Percentiles rank a stretch among this genome's conserved stretches.
Evolutionary conservation across 371 early-diverging fungal genomes (phyloP).

Genomic region (Apophysomyces variabilis): DNA sequence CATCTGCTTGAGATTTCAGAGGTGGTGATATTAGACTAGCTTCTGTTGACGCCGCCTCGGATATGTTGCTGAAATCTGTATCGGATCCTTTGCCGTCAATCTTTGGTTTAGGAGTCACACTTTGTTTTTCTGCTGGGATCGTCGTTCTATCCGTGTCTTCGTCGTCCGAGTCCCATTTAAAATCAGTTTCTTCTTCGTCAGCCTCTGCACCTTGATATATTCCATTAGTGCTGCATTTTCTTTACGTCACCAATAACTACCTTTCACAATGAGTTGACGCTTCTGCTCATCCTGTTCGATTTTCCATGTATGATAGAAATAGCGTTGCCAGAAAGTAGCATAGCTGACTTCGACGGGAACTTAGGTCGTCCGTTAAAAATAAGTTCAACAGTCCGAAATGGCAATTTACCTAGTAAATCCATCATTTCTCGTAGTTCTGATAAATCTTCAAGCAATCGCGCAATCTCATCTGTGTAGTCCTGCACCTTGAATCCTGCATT

Average conservation of each 20-base stretch:
- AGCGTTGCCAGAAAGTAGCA: conserved; percentile 49
- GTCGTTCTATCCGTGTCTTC: conserved; percentile 33
- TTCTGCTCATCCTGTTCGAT: conserved; percentile 54
- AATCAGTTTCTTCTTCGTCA: conserved; percentile 44
- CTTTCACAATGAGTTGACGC: conserved; percentile 46
- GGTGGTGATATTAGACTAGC: conserved; percentile 29
- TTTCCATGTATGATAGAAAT: conserved; percentile 50
- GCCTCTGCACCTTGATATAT: conserved; percentile 18
- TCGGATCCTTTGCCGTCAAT: conserved; percentile 17
- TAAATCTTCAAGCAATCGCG: conserved; percentile 37
- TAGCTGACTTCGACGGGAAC: conserved; percentile 56
- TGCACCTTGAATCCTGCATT: conserved; percentile 39
- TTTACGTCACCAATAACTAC: conserved; percentile 11
- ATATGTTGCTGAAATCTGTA: conserved; percentile 30
- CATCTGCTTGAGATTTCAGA: conserved; percentile 25
- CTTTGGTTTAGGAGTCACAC: conserved; percentile 3
- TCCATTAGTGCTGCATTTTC: not conserved
- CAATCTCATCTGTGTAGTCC: conserved; percentile 51
- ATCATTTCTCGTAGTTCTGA: conserved; percentile 47
- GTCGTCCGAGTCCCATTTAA: conserved; percentile 58
- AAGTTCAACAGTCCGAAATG: not conserved
- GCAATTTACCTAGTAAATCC: conserved; percentile 42
- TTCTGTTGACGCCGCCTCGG: conserved; percentile 28
- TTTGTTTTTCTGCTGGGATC: not conserved
- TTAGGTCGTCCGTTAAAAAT: conserved; percentile 14